Evolutionary conservation across 176 grass and related monocot genomes (phyloP), one percentile per base, ranked within the genome.

Genomic region (Cocos nucifera): DNA sequence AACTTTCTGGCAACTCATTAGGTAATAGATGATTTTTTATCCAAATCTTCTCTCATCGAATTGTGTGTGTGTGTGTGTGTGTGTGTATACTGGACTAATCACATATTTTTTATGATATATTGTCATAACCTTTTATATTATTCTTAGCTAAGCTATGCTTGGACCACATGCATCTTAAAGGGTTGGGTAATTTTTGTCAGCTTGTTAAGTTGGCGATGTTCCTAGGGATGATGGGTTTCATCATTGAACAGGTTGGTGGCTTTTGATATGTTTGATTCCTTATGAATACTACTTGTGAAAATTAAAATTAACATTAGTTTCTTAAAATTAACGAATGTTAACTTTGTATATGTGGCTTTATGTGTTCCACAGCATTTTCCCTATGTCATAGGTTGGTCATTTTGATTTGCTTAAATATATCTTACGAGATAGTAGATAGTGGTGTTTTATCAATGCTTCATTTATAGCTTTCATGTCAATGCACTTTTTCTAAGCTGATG

Each of bases 281-380:
- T 69, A 54, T 54, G 22, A 25, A 4, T 53, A 60, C 5, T 61
- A 6, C 63, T 86, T 28, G 10, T 22, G 50, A 66, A 70, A 19
- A 22, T 61, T 76, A n/a, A 44, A 49, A 50, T 51, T 28, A 22
- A 71, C 62, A 2, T 8, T 10, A 8, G 20, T 7, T 28, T 28
- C 48, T 16, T 50, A 17, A 23, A 23, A 23, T 23, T 23, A 23
- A 23, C 23, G 23, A 23, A 23, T 23, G 23, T 23, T 23, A 23
- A 23, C 23, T 23, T 23, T 88, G 65, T 97, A 97, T 8, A 87
- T 97, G 27, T 88, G 87, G 93, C 87, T 97, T 65, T 97, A 87
- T 73, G 88, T 97, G 93, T 97, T 97, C 84, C 91, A 97, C 59
- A 87, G 84, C 63, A 91, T 91, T 80, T 92, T 92, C 61, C 87